Evolutionary conservation across 2,329 filamentous ascomycete genomes (phyloP).

Genomic region (Fusarium zealandicum): DNA sequence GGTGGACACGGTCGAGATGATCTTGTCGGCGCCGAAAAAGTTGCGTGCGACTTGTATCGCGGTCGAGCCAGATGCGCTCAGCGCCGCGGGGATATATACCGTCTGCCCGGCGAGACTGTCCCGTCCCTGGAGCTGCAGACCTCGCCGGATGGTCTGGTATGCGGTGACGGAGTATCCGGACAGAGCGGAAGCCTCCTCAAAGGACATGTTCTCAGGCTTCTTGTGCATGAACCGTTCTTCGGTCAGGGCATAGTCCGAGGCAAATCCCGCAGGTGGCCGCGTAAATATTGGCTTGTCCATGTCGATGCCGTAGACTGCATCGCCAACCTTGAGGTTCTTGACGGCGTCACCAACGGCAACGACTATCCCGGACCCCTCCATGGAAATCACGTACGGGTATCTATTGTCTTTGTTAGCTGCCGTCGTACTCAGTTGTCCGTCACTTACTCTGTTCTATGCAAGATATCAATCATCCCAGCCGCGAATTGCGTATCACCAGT

Average conservation of each 20-base stretch:
- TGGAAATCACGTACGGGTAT: slow-evolving; percentile 38
- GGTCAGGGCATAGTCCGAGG: slow-evolving; percentile 51
- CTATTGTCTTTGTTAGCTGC: slow-evolving; percentile 5
- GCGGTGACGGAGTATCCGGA: slow-evolving; percentile 52
- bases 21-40: slow-evolving; percentile 53
- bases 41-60: slow-evolving; percentile 60
- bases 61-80: slow-evolving; percentile 56
- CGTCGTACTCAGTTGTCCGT: background rate
- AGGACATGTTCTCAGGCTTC: slow-evolving; percentile 44
- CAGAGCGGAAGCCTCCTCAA: slow-evolving; percentile 49
- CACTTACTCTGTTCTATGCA: slow-evolving; percentile 43
- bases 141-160: slow-evolving; percentile 52
- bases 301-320: slow-evolving; percentile 50
- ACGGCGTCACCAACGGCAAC: slow-evolving; percentile 41
- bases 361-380: slow-evolving; percentile 47
- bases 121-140: slow-evolving; percentile 46
- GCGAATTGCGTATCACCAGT: slow-evolving; percentile 47
- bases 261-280: slow-evolving; percentile 43
- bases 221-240: slow-evolving; percentile 46
- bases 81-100: slow-evolving; percentile 58
- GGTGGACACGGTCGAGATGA: slow-evolving; percentile 62
- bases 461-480: slow-evolving; percentile 35
- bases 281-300: slow-evolving; percentile 50
- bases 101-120: slow-evolving; percentile 56
- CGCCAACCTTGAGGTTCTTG: slow-evolving; percentile 42